These are phyloP conservation scores for Ziziphus jujuba DNA, from an alignment of 306 rosid species.

Conservation along the genomic window DNA sequence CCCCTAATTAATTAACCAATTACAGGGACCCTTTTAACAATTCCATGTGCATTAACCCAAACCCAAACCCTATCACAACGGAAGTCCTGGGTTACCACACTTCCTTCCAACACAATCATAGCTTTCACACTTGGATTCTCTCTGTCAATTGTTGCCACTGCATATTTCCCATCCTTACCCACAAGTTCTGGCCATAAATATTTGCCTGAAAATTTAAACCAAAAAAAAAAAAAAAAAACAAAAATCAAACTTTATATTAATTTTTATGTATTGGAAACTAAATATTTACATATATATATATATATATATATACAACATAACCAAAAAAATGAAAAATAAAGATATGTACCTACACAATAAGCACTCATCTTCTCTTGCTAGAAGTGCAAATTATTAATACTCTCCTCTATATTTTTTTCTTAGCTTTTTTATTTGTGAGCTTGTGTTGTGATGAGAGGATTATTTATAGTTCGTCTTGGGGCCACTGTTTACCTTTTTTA, in stretches of 20 bases:
- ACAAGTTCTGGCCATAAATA: slow-evolving; percentile 54
- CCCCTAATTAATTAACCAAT: slow-evolving; percentile 25
- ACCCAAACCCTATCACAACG: slow-evolving; percentile 49
- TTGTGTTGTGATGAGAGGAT: too few species aligned
- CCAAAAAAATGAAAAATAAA: background rate
- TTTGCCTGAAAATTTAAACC: too few species aligned
- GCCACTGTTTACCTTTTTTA: too few species aligned
- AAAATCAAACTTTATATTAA: too few species aligned
- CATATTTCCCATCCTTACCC: slow-evolving; percentile 36
- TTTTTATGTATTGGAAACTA: too few species aligned
- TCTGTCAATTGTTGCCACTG: slow-evolving; percentile 39
- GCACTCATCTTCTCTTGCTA: slow-evolving; percentile 10
- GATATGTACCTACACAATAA: slow-evolving; percentile 3
- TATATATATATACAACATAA: too few species aligned
- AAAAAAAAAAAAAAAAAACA: too few species aligned
- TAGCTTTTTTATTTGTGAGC: too few species aligned
- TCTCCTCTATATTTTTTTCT: background rate
- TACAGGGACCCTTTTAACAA: slow-evolving; percentile 19
- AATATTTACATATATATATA: too few species aligned
- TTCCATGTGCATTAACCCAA: slow-evolving; percentile 31
- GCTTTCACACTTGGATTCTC: slow-evolving; percentile 42
- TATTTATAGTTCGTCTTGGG: too few species aligned
- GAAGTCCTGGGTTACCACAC: slow-evolving; percentile 5
- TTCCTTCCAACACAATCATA: slow-evolving; percentile 20
- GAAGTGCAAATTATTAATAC: background rate